These are phyloP conservation scores for Protomyces macrosporus DNA, from an alignment of 1,139 yeast genomes.

Conservation along the genomic window DNA sequence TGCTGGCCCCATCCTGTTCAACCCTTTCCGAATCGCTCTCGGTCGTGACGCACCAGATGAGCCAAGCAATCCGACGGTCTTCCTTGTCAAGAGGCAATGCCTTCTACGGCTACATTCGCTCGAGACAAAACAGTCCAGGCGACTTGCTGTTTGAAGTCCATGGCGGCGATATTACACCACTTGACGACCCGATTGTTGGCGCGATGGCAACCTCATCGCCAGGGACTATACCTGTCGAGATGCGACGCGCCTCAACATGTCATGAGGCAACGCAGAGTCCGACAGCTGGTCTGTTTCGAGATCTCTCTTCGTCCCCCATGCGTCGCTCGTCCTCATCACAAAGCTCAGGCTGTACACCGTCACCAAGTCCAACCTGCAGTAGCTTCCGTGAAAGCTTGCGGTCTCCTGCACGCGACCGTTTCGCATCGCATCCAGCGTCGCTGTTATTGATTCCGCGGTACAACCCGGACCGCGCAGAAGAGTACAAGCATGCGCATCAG, in stretches of 20 bases:
- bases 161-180: not conserved
- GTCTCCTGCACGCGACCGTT: no score
- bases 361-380: no score
- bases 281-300: not conserved
- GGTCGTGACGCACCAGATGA: not conserved
- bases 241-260: not conserved
- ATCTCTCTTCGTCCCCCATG: not conserved
- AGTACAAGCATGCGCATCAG: not conserved
- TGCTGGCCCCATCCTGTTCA: no score
- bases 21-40: no score
- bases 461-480: not conserved
- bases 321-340: no score
- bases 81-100: not conserved
- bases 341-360: no score
- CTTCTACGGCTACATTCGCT: not conserved
- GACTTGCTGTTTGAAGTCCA: not conserved
- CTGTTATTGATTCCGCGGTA: not conserved
- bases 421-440: not conserved
- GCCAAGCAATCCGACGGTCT: not conserved
- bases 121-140: not conserved
- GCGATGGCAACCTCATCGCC: not conserved
- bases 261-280: not conserved
- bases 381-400: no score
- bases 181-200: not conserved
- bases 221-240: not conserved